phyloP scores from a whole-genome alignment of 2,329 filamentous ascomycete species.

The Fusarium guadeloupense region DNA sequence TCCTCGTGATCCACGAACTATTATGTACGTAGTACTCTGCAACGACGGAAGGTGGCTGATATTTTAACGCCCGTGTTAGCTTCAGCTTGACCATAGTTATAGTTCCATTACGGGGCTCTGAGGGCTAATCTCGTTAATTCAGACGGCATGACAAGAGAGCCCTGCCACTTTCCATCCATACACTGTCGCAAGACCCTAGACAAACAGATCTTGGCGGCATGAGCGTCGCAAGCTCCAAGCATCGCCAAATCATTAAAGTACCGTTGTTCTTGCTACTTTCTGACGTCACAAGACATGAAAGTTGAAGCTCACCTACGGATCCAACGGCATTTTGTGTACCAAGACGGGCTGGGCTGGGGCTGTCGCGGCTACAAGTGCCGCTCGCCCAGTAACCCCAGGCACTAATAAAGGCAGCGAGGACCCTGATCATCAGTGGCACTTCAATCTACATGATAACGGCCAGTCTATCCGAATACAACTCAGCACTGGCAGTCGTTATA shows the following conservation, averaged over 20 bases:
- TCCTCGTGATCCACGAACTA: conserved; percentile 23
- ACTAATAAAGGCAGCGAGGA: background rate
- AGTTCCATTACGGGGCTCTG: too few species aligned
- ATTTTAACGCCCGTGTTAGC: conserved; percentile 14
- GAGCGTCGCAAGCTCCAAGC: conserved; percentile 34
- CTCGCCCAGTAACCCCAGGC: conserved; percentile 6
- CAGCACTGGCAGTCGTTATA: too few species aligned
- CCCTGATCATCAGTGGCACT: conserved; percentile 30
- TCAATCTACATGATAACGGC: too few species aligned
- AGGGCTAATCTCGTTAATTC: conserved; percentile 10
- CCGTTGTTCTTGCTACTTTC: conserved; percentile 10
- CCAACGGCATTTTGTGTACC: conserved; percentile 32
- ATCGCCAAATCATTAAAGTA: conserved; percentile 19
- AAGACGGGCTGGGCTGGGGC: conserved; percentile 26
- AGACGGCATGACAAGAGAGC: background rate
- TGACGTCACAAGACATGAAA: conserved; percentile 44
- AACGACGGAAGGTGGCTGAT: conserved; percentile 31
- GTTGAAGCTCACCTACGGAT: conserved; percentile 24
- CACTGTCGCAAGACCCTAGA: conserved; percentile 12
- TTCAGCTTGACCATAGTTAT: background rate
- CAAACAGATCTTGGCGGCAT: conserved; percentile 26
- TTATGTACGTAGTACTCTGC: background rate
- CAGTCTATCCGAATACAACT: too few species aligned
- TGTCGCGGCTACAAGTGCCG: conserved; percentile 29
- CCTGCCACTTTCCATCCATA: conserved; percentile 21